phyloP scores from a whole-genome alignment of 139 green algal species.

The Asterochloris sp. region DNA sequence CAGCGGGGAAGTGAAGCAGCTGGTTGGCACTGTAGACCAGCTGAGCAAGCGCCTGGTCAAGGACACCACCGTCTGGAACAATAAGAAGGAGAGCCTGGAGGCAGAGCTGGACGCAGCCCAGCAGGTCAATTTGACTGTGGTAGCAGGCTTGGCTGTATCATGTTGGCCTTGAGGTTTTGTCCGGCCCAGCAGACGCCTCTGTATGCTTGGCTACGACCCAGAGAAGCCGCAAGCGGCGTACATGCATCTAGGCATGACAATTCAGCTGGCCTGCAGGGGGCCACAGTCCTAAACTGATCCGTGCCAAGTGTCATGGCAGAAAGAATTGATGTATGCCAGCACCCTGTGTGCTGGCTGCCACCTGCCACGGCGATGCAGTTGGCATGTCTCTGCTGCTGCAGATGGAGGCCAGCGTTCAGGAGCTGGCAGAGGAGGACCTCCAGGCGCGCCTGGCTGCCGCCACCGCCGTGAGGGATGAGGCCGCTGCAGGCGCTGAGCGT shows the following conservation, averaged over 20 bases:
- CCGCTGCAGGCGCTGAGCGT: constrained; percentile 8
- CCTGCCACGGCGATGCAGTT: too few relatives aligned
- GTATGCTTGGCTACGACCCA: too few relatives aligned
- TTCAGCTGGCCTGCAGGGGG: too few relatives aligned
- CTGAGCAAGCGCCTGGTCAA: constrained; percentile 67
- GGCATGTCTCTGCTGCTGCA: neutral
- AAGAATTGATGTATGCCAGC: too few relatives aligned
- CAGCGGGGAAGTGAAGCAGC: constrained; percentile 48
- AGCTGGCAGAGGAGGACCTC: constrained; percentile 39
- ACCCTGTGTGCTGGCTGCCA: too few relatives aligned
- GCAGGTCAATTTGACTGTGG: neutral
- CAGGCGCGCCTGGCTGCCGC: constrained; percentile 18
- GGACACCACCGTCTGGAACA: constrained; percentile 56
- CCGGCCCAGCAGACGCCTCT: too few relatives aligned
- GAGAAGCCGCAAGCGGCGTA: too few relatives aligned
- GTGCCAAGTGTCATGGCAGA: too few relatives aligned
- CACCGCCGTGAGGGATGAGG: constrained; percentile 26
- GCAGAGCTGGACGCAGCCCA: constrained; percentile 43
- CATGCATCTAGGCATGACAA: too few relatives aligned
- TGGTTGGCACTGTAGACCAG: constrained; percentile 46
- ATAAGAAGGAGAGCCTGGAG: constrained; percentile 56
- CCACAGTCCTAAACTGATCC: too few relatives aligned
- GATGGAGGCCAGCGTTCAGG: constrained; percentile 25
- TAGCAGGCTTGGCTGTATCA: neutral
- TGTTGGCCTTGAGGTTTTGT: too few relatives aligned